phyloP scores from a whole-genome alignment of 441 rosid species.

The Theobroma grandiflorum region DNA sequence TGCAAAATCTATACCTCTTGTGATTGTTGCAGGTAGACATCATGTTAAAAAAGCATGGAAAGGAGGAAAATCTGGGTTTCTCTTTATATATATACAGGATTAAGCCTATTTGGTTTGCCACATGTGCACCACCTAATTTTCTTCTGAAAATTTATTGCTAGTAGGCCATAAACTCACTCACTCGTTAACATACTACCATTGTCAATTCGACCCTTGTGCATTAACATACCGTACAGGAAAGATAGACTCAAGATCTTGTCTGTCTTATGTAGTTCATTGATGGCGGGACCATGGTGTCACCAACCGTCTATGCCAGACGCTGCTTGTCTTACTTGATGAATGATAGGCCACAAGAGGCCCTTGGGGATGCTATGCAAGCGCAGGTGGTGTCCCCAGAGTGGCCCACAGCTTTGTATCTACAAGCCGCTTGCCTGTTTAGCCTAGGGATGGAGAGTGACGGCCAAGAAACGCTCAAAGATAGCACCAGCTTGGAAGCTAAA shows the following conservation, averaged over 20 bases:
- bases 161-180: background rate
- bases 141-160: background rate
- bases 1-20: background rate
- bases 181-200: background rate
- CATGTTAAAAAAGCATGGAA: background rate
- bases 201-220: background rate
- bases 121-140: background rate
- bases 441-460: slow-evolving; percentile 95
- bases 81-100: background rate
- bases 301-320: slow-evolving; percentile 75
- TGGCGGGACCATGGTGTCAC: slow-evolving; percentile 82
- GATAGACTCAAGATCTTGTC: slow-evolving; percentile 14
- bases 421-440: slow-evolving; percentile 78
- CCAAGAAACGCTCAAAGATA: slow-evolving; percentile 86
- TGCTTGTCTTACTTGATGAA: slow-evolving; percentile 70
- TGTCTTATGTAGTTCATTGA: slow-evolving; percentile 58
- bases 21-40: background rate
- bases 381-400: slow-evolving; percentile 74
- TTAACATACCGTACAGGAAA: background rate
- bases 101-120: background rate
- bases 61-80: background rate
- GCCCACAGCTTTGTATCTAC: slow-evolving; percentile 76
- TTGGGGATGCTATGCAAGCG: slow-evolving; percentile 72
- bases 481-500: slow-evolving; percentile 76
- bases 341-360: slow-evolving; percentile 64